Percentiles rank a stretch among this genome's conserved stretches.
These are phyloP conservation scores for Erythrophleum fordii DNA, from an alignment of 306 rosid species.

Conservation along the genomic window DNA sequence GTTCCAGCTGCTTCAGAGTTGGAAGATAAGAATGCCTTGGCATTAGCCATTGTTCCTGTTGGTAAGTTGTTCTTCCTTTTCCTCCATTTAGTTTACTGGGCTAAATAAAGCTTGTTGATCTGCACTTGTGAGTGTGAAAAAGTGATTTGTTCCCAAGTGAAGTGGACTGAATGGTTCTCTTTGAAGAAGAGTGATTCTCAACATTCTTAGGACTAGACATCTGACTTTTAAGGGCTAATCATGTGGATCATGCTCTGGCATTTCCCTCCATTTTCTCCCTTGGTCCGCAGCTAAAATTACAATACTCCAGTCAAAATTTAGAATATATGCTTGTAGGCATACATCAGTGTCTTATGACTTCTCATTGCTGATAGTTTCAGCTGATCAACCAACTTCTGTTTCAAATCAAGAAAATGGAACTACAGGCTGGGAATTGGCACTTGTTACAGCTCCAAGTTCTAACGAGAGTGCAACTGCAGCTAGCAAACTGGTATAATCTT, in stretches of 20 bases:
- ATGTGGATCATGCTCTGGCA: conserved; percentile 2
- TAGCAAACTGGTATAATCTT: conserved; percentile 79
- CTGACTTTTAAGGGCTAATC: conserved; percentile 2
- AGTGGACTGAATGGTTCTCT: conserved; percentile 31
- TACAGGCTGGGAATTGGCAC: conserved; percentile 99
- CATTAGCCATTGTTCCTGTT: conserved; percentile 88
- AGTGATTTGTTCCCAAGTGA: neutral
- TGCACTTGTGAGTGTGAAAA: conserved; percentile 8
- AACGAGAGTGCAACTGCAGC: conserved; percentile 75
- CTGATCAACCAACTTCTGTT: conserved; percentile 69
- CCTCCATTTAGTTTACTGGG: conserved; percentile 28
- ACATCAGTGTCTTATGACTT: conserved; percentile 7
- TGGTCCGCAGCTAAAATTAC: neutral
- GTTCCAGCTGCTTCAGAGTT: conserved; percentile 77
- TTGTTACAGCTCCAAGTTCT: conserved; percentile 95
- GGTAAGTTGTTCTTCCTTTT: conserved; percentile 54
- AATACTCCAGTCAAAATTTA: conserved; percentile 8
- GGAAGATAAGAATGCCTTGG: conserved; percentile 94
- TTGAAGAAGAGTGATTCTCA: conserved; percentile 31
- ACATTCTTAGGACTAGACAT: conserved; percentile 16
- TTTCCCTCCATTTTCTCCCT: conserved; percentile 10
- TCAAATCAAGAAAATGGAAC: conserved; percentile 69
- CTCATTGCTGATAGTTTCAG: conserved; percentile 51
- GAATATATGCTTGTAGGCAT: conserved; percentile 11
- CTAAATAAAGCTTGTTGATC: neutral